Conservation (phyloP, 1,284 basidiomycete species). For the Apiotrichum sp. region DNA sequence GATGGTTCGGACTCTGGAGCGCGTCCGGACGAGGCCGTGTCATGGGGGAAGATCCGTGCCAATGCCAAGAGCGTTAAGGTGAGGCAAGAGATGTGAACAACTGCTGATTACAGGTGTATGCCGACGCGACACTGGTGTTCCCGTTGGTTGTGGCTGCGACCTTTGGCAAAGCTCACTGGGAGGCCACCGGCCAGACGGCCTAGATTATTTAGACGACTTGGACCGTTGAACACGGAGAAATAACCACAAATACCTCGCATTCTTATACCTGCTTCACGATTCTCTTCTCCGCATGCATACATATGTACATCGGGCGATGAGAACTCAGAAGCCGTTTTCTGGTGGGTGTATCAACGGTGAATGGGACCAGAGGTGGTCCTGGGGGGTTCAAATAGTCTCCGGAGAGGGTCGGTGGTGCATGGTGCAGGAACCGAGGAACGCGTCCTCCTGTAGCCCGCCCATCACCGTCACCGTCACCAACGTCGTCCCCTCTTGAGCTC, state of each 20-base stretch:
- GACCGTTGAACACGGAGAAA: neutral
- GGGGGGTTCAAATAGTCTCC: too few relatives aligned
- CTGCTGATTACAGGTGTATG: slow-evolving; percentile 48
- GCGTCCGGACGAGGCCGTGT: slow-evolving; percentile 93
- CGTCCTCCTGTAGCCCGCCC: too few relatives aligned
- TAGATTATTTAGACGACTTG: neutral
- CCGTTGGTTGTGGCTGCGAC: slow-evolving; percentile 82
- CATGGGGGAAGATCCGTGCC: slow-evolving; percentile 97
- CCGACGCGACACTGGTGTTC: slow-evolving; percentile 79
- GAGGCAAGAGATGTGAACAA: neutral
- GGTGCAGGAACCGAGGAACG: too few relatives aligned
- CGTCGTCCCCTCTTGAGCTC: too few relatives aligned
- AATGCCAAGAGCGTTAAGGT: slow-evolving; percentile 90
- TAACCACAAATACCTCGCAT: neutral
- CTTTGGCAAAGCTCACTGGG: slow-evolving; percentile 60
- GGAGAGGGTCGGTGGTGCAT: too few relatives aligned
- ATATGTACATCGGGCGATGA: neutral
- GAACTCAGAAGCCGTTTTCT: too few relatives aligned
- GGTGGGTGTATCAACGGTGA: too few relatives aligned
- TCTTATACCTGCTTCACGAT: neutral
- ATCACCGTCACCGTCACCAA: too few relatives aligned
- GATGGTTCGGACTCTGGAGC: slow-evolving; percentile 98
- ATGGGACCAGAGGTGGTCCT: too few relatives aligned
- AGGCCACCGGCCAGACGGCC: slow-evolving; percentile 11
- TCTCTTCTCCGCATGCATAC: neutral